These are phyloP conservation scores for Gentiana macrophylla DNA, from an alignment of 257 asterid genomes.

Conservation along the genomic window DNA sequence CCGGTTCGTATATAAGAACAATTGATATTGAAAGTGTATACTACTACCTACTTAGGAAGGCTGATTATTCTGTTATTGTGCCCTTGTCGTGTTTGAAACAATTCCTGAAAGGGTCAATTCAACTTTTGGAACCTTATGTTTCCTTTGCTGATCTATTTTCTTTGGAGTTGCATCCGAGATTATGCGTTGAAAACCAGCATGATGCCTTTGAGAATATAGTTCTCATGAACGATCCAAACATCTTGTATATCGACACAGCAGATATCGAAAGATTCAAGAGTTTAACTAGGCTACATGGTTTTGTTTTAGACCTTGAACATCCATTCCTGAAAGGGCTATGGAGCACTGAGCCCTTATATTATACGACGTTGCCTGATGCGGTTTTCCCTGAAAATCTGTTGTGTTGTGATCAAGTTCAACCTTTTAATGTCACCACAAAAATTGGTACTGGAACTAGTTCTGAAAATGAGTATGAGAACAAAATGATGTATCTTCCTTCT, in stretches of 20 bases:
- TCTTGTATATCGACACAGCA: conserved; percentile 20
- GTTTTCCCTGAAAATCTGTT: conserved; percentile 6
- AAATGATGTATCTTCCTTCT: conserved; percentile 49
- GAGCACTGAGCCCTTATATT: conserved; percentile 9
- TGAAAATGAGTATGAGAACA: conserved; percentile 22
- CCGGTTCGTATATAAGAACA: conserved; percentile 31
- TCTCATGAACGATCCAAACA: conserved; percentile 35
- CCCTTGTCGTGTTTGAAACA: conserved; percentile 29
- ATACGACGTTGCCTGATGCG: conserved; percentile 9
- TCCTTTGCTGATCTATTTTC: conserved; percentile 48
- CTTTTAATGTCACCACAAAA: conserved; percentile 9
- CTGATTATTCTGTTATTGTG: conserved; percentile 33
- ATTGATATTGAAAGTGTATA: conserved; percentile 44
- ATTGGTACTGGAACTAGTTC: conserved; percentile 14
- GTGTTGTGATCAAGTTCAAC: conserved; percentile 9
- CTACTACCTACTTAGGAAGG: conserved; percentile 42
- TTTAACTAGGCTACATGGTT: conserved; percentile 40
- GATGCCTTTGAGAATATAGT: conserved; percentile 33
- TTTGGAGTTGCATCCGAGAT: conserved; percentile 33
- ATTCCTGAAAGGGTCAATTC: conserved; percentile 37
- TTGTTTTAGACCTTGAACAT: conserved; percentile 27
- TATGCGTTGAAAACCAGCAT: conserved; percentile 12
- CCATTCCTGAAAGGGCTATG: conserved; percentile 13
- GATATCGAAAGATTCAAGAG: conserved; percentile 40
- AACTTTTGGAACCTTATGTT: conserved; percentile 15